phyloP scores from a whole-genome alignment of 108 stramenopile species.

The Pseudonitzschia delicatissima region DNA sequence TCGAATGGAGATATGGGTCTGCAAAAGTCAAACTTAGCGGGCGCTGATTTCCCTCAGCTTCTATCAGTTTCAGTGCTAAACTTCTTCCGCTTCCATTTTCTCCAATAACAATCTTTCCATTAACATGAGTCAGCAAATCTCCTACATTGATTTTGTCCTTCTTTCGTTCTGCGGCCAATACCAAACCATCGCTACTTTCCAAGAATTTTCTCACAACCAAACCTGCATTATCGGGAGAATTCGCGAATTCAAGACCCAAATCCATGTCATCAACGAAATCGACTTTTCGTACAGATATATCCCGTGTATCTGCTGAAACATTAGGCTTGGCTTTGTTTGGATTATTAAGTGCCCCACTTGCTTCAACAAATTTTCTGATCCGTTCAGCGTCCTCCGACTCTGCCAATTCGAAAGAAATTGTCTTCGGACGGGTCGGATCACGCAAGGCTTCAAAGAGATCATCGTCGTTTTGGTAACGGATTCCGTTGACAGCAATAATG shows the following conservation, averaged over 20 bases:
- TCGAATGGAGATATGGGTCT: slow-evolving; percentile 50
- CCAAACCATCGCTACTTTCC: slow-evolving; percentile 46
- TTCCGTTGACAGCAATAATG: slow-evolving; percentile 84
- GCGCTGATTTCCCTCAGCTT: slow-evolving; percentile 50
- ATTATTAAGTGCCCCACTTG: slow-evolving; percentile 16
- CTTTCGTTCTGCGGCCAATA: slow-evolving; percentile 50
- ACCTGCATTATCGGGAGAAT: slow-evolving; percentile 54
- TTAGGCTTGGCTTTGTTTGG: slow-evolving; percentile 16
- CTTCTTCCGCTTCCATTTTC: slow-evolving; percentile 49
- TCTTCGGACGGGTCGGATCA: slow-evolving; percentile 84
- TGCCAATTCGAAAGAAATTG: slow-evolving; percentile 76
- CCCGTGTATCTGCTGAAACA: slow-evolving; percentile 8
- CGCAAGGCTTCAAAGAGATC: slow-evolving; percentile 75
- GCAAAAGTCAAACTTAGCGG: slow-evolving; percentile 70
- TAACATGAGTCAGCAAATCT: slow-evolving; percentile 70
- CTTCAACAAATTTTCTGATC: slow-evolving; percentile 54
- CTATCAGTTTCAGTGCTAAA: slow-evolving; percentile 51
- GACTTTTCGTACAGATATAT: slow-evolving; percentile 38
- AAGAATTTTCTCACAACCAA: slow-evolving; percentile 58
- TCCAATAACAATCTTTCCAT: slow-evolving; percentile 64
- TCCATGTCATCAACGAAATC: slow-evolving; percentile 51
- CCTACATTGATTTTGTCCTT: slow-evolving; percentile 43
- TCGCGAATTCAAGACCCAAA: slow-evolving; percentile 75
- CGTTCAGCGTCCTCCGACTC: slow-evolving; percentile 59
- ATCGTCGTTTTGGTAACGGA: slow-evolving; percentile 50